A percentile compares a stretch with the other conserved stretches of the same genome.
These are phyloP conservation scores for Phytopythium delawarense DNA, from an alignment of 352 stramenopile species.

Conservation along the genomic window DNA sequence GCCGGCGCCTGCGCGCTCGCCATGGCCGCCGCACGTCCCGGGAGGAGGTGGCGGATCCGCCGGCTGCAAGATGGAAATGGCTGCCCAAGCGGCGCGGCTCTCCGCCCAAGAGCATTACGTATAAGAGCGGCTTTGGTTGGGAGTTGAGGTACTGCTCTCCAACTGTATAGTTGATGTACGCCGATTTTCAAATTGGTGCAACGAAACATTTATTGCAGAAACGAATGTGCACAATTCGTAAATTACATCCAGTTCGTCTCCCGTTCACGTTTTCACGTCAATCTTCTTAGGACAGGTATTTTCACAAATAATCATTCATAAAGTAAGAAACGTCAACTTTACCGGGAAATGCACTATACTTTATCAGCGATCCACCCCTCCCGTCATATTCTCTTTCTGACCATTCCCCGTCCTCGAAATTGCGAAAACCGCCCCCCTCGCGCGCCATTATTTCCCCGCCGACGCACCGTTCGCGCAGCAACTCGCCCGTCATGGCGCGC, in stretches of 20 bases:
- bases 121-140: not conserved
- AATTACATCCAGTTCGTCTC: not conserved
- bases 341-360: not conserved
- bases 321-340: too few relatives aligned
- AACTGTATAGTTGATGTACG: not conserved
- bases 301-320: not conserved
- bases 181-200: too few relatives aligned
- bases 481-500: not conserved
- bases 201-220: not conserved
- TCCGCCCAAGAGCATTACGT: not conserved
- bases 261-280: not conserved
- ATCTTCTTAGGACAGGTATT: not conserved
- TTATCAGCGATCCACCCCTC: not conserved
- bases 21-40: not conserved
- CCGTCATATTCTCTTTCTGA: constrained; percentile 7
- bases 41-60: not conserved
- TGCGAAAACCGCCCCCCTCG: constrained; percentile 4
- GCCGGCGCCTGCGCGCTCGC: not conserved
- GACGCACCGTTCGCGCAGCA: not conserved
- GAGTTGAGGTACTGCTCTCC: not conserved
- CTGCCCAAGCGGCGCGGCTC: not conserved
- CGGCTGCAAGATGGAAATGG: not conserved
- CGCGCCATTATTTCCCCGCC: not conserved
- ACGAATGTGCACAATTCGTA: not conserved
- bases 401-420: not conserved